Conservation (phyloP, 257 asterid species). For the Plantago major region DNA sequence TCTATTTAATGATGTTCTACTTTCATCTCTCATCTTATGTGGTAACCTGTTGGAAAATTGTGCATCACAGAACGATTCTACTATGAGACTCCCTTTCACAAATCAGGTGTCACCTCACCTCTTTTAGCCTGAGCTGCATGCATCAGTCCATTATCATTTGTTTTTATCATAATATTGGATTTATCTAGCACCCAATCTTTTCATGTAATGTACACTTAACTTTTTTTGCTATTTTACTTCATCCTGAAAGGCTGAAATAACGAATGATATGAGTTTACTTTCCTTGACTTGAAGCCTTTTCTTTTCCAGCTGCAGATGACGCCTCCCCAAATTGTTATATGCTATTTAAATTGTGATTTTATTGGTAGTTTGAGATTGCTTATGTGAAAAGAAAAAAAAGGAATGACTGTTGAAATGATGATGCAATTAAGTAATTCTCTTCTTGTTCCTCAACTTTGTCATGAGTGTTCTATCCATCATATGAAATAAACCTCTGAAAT, state of each 20-base stretch:
- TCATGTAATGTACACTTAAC: not conserved
- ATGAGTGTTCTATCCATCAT: not conserved
- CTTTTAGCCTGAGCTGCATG: conserved; percentile 7
- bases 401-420: no score
- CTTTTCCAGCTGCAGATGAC: not conserved
- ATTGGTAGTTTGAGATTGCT: not conserved
- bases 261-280: conserved; percentile 11
- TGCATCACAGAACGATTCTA: no score
- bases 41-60: no score
- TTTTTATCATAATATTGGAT: conserved; percentile 4
- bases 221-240: not conserved
- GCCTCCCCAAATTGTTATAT: not conserved
- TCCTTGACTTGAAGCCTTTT: not conserved
- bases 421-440: no score
- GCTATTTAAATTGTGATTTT: not conserved
- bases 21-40: no score
- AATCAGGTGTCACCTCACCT: no score
- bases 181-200: conserved; percentile 10
- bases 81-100: no score
- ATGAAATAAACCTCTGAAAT: no score
- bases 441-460: no score
- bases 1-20: no score
- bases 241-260: conserved; percentile 3
- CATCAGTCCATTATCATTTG: conserved; percentile 11
- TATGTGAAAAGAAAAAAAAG: no score